Base-by-base conservation (phyloP, 1,139 yeast genomes). In the Barnettozyma hawaiiensis region DNA sequence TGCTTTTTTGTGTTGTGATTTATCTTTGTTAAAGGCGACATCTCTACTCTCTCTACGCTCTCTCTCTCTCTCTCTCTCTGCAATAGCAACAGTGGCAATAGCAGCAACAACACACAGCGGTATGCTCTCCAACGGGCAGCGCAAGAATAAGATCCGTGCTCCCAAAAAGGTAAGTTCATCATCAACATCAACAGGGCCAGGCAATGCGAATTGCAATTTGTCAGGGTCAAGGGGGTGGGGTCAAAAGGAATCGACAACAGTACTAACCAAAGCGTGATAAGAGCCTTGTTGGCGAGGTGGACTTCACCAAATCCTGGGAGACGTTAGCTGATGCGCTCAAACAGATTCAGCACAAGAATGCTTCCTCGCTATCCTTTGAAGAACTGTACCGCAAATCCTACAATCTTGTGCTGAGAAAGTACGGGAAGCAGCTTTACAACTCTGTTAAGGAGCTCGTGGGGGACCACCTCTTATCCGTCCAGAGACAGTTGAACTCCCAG, bases 301-400 rank as follows among this genome's bases (percentile, higher is more conserved):
- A 83, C 52, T 81, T 79, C 52, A 80, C 78, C 19, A 72, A 76
- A 42, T 72, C 86, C 1, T 90, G 97, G 97, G 55, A 60, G 3
- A 66, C 78, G 1, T 68, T 92, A 26, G 67, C 83, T n/a, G 70
- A 76, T 35, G 97, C 97, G 24, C 81, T 92, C 35, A 65, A 64
- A 22, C 87, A 84, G 56, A 90, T 92, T 43, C 85, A 83, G 55
- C 70, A 73, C 39, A 81, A 83, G 53, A 79, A 85, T 58, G 90
- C 89, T 10, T 78, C 87, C 5, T 74, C 76, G 46, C 68, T 90
- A 26, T 85, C 95, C 1, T 92, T 86, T 59, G 96, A 89, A 54
- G 86, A 81, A 52, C 71, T 92, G 2, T 92, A 92, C 60, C 69
- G 96, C 40, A 78, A 82, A 31, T 87, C 95, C 0, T 92, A 92